phyloP scores from a whole-genome alignment of 768 basidiomycete species.

The Exsudoporus frostii region DNA sequence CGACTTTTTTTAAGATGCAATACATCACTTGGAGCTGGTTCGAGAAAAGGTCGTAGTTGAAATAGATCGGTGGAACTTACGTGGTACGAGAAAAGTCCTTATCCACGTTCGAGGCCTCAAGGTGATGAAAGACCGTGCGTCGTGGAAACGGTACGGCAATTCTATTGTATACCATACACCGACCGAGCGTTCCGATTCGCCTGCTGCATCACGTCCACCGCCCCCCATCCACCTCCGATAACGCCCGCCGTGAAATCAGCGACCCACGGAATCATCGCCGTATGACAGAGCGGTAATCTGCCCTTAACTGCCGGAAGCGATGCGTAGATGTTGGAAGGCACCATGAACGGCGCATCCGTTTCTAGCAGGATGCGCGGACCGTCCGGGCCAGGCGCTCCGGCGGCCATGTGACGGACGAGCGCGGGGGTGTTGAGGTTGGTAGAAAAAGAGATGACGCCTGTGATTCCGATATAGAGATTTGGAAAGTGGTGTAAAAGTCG shows the following conservation, averaged over 20 bases:
- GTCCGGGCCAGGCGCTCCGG: conserved; percentile 18
- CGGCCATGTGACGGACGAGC: conserved; percentile 56
- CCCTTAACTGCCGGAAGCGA: conserved; percentile 51
- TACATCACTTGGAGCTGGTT: too few species aligned
- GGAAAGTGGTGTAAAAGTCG: conserved; percentile 74
- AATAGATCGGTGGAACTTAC: too few species aligned
- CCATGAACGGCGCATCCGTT: conserved; percentile 88
- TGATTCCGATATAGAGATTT: conserved; percentile 81
- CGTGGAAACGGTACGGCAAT: not conserved
- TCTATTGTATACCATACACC: conserved; percentile 61
- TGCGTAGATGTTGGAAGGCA: conserved; percentile 68
- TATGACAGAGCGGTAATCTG: conserved; percentile 68
- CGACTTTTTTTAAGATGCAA: too few species aligned
- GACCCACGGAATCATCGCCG: conserved; percentile 84
- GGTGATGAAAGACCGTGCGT: not conserved
- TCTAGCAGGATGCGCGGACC: conserved; percentile 62
- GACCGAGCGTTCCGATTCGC: conserved; percentile 61
- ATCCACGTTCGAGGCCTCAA: not conserved
- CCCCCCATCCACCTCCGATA: conserved; percentile 43
- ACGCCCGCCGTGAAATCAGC: conserved; percentile 66
- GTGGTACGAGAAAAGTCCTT: too few species aligned
- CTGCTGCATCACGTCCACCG: conserved; percentile 55
- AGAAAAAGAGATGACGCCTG: conserved; percentile 80
- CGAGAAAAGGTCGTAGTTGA: too few species aligned
- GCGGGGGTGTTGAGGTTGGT: conserved; percentile 69